A percentile compares a stretch with the other conserved stretches of the same genome.
Evolutionary conservation across 2,329 filamentous ascomycete species (phyloP).

Genomic region (Podosphaera leucotricha): DNA sequence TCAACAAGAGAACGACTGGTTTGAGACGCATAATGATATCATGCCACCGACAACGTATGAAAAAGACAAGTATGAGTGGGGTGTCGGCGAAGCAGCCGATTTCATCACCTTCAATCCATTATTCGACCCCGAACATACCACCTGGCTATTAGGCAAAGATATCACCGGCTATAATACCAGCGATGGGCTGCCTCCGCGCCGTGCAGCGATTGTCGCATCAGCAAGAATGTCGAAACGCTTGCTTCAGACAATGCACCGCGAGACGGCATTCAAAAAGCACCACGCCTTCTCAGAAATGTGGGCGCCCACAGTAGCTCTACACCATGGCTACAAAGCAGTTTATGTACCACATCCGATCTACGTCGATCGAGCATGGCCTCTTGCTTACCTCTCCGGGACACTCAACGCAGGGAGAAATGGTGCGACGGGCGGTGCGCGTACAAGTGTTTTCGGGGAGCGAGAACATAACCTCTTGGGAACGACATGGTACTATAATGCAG

Average conservation of each 20-base stretch:
- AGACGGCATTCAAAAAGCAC: constrained; percentile 65
- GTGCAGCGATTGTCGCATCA: constrained; percentile 73
- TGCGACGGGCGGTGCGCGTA: constrained; percentile 46
- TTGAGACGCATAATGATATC: constrained; percentile 50
- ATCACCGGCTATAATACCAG: constrained; percentile 63
- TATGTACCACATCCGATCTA: constrained; percentile 77
- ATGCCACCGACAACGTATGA: constrained; percentile 48
- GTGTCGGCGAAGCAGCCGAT: constrained; percentile 74
- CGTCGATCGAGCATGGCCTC: constrained; percentile 69
- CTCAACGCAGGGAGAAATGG: constrained; percentile 64
- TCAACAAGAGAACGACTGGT: constrained; percentile 41
- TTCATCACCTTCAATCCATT: constrained; percentile 80
- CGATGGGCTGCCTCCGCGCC: constrained; percentile 41
- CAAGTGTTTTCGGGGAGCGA: constrained; percentile 55
- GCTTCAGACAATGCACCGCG: constrained; percentile 69
- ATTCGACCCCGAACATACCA: constrained; percentile 71
- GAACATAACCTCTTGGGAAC: constrained; percentile 76
- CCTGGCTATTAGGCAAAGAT: constrained; percentile 60
- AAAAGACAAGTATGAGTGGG: constrained; percentile 65
- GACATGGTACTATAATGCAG: constrained; percentile 79
- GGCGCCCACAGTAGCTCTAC: constrained; percentile 66
- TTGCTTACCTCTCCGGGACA: constrained; percentile 48
- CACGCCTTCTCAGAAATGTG: constrained; percentile 95
- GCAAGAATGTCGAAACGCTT: constrained; percentile 62
- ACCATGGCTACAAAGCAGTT: constrained; percentile 83